A percentile compares a stretch with the other conserved stretches of the same genome.
These are phyloP conservation scores for Termitomyces sp. DNA, from an alignment of 768 basidiomycete genomes.

Conservation along the genomic window DNA sequence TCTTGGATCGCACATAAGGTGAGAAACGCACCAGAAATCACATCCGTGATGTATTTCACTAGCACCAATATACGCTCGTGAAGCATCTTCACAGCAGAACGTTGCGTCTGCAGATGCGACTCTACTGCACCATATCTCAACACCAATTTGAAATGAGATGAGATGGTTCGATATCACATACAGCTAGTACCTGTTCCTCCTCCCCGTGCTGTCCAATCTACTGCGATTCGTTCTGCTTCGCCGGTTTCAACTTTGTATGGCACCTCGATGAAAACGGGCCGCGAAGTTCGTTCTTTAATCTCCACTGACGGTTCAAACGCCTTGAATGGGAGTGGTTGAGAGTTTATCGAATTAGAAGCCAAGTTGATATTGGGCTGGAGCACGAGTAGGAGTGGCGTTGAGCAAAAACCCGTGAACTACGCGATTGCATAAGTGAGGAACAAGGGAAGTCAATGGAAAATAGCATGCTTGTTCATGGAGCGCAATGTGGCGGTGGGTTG, in stretches of 20 bases:
- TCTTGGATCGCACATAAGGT: background rate
- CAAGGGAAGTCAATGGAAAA: background rate
- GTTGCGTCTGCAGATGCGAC: constrained; percentile 85
- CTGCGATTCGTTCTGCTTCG: constrained; percentile 97
- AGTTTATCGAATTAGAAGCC: constrained; percentile 33
- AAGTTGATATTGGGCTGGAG: constrained; percentile 26
- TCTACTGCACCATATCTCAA: constrained; percentile 56
- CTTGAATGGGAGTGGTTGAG: constrained; percentile 82
- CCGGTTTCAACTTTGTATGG: constrained; percentile 92
- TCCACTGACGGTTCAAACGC: constrained; percentile 93
- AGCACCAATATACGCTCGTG: constrained; percentile 86
- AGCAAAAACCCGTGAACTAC: constrained; percentile 82
- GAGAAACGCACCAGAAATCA: constrained; percentile 55
- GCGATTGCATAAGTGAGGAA: background rate
- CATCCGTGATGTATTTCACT: constrained; percentile 80
- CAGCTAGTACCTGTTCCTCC: constrained; percentile 79
- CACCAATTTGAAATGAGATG: background rate
- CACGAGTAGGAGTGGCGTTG: constrained; percentile 85
- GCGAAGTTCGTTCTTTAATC: constrained; percentile 72
- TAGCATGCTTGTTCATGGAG: constrained; percentile 78
- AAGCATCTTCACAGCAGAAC: constrained; percentile 95
- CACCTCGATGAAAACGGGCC: constrained; percentile 80
- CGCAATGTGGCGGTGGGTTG: constrained; percentile 70
- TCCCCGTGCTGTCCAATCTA: constrained; percentile 90
- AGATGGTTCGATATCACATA: constrained; percentile 34